phyloP scores from a whole-genome alignment of 169 alveolate species.

The Perkinsus chesapeaki region DNA sequence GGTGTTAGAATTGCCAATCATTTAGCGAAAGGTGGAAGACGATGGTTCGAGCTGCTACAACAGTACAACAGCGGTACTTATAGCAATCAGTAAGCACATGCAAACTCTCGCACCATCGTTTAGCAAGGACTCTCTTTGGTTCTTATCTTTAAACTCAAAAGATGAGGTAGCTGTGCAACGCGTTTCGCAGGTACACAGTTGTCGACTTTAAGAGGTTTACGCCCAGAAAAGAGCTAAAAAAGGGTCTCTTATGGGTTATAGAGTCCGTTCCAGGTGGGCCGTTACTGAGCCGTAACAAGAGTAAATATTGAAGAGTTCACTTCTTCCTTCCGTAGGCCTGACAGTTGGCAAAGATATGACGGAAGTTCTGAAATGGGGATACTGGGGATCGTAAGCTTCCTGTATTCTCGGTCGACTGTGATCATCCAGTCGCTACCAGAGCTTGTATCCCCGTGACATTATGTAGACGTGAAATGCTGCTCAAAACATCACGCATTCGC shows the following conservation, averaged over 20 bases:
- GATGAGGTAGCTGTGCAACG: not conserved
- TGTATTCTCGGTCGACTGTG: no score
- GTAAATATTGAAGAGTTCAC: not conserved
- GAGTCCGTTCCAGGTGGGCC: not conserved
- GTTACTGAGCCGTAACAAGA: not conserved
- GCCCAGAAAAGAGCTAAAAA: not conserved
- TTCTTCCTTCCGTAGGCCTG: not conserved
- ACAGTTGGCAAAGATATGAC: not conserved
- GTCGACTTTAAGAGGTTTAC: not conserved
- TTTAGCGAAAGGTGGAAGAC: not conserved
- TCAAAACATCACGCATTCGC: no score
- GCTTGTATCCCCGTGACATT: no score
- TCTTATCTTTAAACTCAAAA: not conserved
- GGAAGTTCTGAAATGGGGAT: not conserved
- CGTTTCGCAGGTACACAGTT: not conserved
- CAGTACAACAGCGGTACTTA: not conserved
- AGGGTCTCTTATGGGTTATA: not conserved
- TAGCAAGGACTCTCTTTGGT: no score
- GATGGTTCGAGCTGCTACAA: not conserved
- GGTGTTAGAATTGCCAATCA: not conserved
- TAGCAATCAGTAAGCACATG: not conserved
- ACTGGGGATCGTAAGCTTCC: not conserved
- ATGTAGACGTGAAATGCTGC: no score
- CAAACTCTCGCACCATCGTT: no score
- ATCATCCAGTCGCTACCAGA: no score